Conservation (phyloP, 2,329 filamentous ascomycete species). For the Stenocarpella maydis region DNA sequence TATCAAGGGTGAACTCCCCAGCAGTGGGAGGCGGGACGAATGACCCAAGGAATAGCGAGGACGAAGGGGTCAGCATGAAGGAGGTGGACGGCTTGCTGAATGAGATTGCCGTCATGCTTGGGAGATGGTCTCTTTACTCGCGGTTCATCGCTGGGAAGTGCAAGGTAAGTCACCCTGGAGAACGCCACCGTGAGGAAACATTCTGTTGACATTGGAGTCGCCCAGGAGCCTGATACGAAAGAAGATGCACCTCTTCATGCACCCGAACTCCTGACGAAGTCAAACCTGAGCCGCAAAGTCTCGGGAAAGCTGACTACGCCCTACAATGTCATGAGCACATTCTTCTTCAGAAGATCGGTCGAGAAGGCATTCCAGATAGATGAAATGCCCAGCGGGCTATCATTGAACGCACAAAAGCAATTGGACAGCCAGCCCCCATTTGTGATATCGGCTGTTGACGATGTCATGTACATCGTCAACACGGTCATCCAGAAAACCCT, state of each 20-base stretch:
- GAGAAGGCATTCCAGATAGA: constrained; percentile 98
- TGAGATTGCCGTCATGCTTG: constrained; percentile 91
- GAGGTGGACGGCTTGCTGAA: constrained; percentile 88
- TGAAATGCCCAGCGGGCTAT: constrained; percentile 82
- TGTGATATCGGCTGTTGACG: constrained; percentile 94
- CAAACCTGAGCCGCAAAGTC: constrained; percentile 82
- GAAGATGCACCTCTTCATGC: constrained; percentile 67
- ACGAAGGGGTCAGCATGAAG: constrained; percentile 96
- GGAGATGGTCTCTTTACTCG: constrained; percentile 90
- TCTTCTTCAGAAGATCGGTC: constrained; percentile 95
- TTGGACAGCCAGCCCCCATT: constrained; percentile 83
- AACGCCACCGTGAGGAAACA: constrained; percentile 35
- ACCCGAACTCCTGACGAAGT: constrained; percentile 79
- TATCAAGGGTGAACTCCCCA: constrained; percentile 79
- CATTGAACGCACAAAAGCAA: constrained; percentile 75
- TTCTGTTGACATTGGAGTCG: constrained; percentile 40
- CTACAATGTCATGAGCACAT: constrained; percentile 92
- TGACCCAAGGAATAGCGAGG: constrained; percentile 72
- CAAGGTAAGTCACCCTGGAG: constrained; percentile 64
- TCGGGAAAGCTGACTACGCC: constrained; percentile 76
- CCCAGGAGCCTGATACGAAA: constrained; percentile 59
- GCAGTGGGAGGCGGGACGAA: constrained; percentile 62
- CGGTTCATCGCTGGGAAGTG: constrained; percentile 90
- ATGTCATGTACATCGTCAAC: constrained; percentile 99
- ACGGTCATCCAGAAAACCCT: constrained; percentile 87